Evolutionary conservation across 2,329 filamentous ascomycete genomes (phyloP).

Genomic region (Cordyceps cateniannulata): DNA sequence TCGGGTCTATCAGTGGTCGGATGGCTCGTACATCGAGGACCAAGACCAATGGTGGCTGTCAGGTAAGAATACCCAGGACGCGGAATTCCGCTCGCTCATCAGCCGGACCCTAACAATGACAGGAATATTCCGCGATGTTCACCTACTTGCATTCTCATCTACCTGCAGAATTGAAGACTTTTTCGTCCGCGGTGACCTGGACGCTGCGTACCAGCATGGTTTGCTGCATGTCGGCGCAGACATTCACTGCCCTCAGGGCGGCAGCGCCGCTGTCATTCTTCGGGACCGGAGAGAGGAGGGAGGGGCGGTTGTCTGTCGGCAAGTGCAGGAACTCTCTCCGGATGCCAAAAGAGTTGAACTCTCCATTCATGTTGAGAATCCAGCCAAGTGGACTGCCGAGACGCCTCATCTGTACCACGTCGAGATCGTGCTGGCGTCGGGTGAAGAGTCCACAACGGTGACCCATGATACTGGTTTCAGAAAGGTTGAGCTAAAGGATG

Average conservation of each 20-base stretch:
- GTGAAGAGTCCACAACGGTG: neutral
- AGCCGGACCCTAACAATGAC: neutral
- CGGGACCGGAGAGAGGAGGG: neutral
- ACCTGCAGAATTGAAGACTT: neutral
- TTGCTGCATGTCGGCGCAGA: neutral
- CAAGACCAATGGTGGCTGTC: neutral
- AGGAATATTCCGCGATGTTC: neutral
- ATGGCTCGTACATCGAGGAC: neutral
- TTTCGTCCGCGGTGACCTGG: neutral
- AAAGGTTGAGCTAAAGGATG: neutral
- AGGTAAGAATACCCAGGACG: neutral
- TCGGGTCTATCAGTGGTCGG: neutral
- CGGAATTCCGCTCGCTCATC: neutral
- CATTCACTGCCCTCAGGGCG: neutral
- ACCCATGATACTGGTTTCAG: neutral
- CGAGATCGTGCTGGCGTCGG: neutral
- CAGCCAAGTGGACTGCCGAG: neutral
- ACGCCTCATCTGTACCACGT: neutral
- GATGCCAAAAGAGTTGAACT: neutral
- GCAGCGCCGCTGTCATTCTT: neutral
- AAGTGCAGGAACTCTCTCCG: neutral
- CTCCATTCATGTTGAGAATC: neutral
- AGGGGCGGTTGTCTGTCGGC: neutral
- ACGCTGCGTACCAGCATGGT: neutral
- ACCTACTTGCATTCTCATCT: neutral